phyloP scores from a whole-genome alignment of 2,329 filamentous ascomycete species.

The Cercospora beticola region DNA sequence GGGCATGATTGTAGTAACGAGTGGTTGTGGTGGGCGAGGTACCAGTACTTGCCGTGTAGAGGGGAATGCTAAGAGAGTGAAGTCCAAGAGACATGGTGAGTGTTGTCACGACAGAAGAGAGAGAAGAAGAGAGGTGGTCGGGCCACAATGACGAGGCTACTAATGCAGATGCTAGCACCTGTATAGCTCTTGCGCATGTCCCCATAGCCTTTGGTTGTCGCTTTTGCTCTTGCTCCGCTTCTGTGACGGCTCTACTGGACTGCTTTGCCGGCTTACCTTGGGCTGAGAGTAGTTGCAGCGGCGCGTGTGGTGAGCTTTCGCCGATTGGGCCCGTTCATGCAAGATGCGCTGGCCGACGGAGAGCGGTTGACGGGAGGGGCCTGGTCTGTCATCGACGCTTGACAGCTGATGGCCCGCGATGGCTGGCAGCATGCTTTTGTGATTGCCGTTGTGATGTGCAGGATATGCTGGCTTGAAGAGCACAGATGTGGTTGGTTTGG shows the following conservation, averaged over 20 bases:
- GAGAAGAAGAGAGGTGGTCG: conserved; percentile 5
- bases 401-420: conserved; percentile 8
- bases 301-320: conserved; percentile 12
- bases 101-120: not conserved
- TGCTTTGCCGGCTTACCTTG: conserved; percentile 15
- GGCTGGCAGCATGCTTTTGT: not conserved
- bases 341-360: conserved; percentile 22
- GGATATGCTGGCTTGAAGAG: not conserved
- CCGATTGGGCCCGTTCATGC: conserved; percentile 24
- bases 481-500: not conserved
- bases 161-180: conserved; percentile 22
- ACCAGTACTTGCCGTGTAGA: conserved; percentile 15
- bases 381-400: not conserved
- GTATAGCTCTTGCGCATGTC: conserved; percentile 22
- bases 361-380: conserved; percentile 10
- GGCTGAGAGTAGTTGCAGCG: conserved; percentile 19
- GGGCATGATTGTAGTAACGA: conserved; percentile 4
- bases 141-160: conserved; percentile 14
- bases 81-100: conserved; percentile 12
- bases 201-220: conserved; percentile 16
- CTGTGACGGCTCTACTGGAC: conserved; percentile 10
- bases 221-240: conserved; percentile 15
- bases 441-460: not conserved
- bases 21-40: not conserved
- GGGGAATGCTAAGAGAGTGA: conserved; percentile 12